Base-by-base conservation (phyloP, 768 basidiomycete genomes). In the Crassisporium funariophilum region DNA sequence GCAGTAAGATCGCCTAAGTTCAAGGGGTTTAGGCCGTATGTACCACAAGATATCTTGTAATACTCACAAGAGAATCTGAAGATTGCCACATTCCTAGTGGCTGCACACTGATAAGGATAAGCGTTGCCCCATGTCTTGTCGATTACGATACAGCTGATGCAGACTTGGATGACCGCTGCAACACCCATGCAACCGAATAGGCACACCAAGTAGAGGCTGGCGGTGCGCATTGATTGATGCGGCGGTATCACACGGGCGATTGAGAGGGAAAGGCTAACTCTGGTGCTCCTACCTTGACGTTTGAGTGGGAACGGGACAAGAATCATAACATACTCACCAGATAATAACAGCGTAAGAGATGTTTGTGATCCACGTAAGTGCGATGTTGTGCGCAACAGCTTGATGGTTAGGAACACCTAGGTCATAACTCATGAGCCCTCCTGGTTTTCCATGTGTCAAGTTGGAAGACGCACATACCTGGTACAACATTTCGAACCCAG, bases 201-300 rank as follows among this genome's bases (percentile, higher is more conserved):
- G 33, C 37, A 53, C 3, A 39, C 49, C 16, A 56, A 25, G 16
- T 41, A 41, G 13, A 53, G 27, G 44, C 49, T 44, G 4, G 39
- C 40, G 13, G 16, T n/a, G 11, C 44, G 46, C 35, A 44, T 37
- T 3, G 29, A 13, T 17, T 53, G 52, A 4, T 39, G 43, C 1
- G 39, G 29, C 6, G 55, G 52, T 24, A 56, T 50, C 2, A 50
- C 20, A 4, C 55, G 37, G 21, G 52, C 39, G 1, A 50, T 51
- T 10, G 55, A 48, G 5, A 53, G 40, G 10, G 55, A 48, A 33
- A 56, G 49, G 23, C 55, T 56, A n/a, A n/a, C n/a, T n/a, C n/a
- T n/a, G n/a, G n/a, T n/a, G n/a, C n/a, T n/a, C n/a, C n/a, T n/a
- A n/a, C n/a, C n/a, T n/a, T n/a, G n/a, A n/a, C n/a, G n/a, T n/a